Evolutionary conservation across 148 eudicot genomes (phyloP).

Genomic region (Mesembryanthemum crystallinum): DNA sequence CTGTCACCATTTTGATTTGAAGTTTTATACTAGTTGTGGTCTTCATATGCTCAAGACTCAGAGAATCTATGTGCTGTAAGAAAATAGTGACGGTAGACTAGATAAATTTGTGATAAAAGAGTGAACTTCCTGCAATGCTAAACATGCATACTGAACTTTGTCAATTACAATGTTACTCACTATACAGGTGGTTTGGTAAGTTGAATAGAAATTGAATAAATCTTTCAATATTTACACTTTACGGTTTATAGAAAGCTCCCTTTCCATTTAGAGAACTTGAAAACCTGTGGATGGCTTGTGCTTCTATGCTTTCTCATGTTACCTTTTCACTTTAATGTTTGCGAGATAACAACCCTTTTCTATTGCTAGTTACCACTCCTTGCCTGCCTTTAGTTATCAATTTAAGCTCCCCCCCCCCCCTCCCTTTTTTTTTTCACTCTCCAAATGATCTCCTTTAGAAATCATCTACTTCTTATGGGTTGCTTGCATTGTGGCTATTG

Average conservation of each 20-base stretch:
- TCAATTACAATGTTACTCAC: not conserved
- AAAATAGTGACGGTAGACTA: not conserved
- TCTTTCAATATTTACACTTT: not conserved
- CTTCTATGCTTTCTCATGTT: not conserved
- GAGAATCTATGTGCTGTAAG: not conserved
- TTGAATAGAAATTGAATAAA: not conserved
- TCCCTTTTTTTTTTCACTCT: too few relatives aligned
- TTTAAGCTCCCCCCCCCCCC: too few relatives aligned
- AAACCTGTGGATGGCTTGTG: not conserved
- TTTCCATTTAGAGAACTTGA: not conserved
- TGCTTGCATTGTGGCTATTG: too few relatives aligned
- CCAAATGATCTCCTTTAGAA: too few relatives aligned
- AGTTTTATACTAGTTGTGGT: not conserved
- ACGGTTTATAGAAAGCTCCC: not conserved
- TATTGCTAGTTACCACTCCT: not conserved
- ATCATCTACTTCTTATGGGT: too few relatives aligned
- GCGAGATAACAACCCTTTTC: not conserved
- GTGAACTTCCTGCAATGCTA: not conserved
- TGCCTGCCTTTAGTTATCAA: not conserved
- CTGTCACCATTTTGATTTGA: not conserved
- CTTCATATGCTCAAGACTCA: not conserved
- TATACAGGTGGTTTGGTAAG: not conserved
- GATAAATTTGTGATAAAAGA: not conserved
- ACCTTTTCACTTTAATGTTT: too few relatives aligned
- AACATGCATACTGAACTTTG: not conserved